A percentile compares a stretch with the other conserved stretches of the same genome.
These are phyloP conservation scores for Wickerhamomyces mucosus DNA, from an alignment of 805 yeast genomes.

Conservation along the genomic window DNA sequence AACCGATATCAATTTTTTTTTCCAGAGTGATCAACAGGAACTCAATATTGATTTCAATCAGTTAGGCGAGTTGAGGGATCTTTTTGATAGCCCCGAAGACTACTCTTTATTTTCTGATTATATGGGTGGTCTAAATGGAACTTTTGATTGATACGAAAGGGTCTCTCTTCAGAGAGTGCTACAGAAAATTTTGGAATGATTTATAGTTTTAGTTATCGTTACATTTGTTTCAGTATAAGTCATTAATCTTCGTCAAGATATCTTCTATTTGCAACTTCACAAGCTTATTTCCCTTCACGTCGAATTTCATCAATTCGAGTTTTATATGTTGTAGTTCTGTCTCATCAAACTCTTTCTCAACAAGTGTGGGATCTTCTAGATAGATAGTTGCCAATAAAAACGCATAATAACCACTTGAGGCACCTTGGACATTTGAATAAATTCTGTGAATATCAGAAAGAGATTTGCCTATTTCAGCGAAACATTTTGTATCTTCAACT, in stretches of 20 bases:
- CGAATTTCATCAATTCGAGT: constrained; percentile 11
- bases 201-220: too few species aligned
- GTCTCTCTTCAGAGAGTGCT: too few species aligned
- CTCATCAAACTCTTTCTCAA: constrained; percentile 6
- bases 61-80: too few species aligned
- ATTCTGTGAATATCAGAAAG: constrained; percentile 3
- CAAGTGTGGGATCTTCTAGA: background rate
- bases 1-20: too few species aligned
- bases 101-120: too few species aligned
- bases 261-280: constrained; percentile 9
- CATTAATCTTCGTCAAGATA: constrained; percentile 6
- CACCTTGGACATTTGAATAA: constrained; percentile 4
- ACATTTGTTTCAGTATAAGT: too few species aligned
- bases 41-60: too few species aligned
- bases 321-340: constrained; percentile 9
- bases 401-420: constrained; percentile 10
- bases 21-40: too few species aligned
- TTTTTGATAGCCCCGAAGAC: too few species aligned
- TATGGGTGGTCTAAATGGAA: too few species aligned
- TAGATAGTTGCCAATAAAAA: constrained; percentile 12
- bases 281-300: constrained; percentile 7
- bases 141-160: too few species aligned
- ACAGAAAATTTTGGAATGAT: too few species aligned
- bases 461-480: background rate
- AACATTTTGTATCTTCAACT: constrained; percentile 7